phyloP scores from a whole-genome alignment of 495 filamentous ascomycete genomes.

The Chlorociboria aeruginascens region DNA sequence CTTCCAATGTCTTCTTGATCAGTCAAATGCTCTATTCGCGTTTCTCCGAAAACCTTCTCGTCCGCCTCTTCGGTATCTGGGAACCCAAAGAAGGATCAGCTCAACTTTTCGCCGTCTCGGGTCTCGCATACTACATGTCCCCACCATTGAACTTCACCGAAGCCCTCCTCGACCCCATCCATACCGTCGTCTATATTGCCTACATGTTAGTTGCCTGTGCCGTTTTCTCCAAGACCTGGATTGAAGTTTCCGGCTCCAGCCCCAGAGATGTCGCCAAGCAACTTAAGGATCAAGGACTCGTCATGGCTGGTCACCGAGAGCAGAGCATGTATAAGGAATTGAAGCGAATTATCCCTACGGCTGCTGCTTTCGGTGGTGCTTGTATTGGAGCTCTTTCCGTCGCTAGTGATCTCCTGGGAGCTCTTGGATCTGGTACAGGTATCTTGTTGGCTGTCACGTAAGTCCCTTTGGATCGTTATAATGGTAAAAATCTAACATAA shows the following conservation, averaged over 20 bases:
- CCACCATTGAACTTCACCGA: conserved; percentile 96
- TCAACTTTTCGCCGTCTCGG: conserved; percentile 84
- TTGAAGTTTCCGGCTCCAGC: conserved; percentile 95
- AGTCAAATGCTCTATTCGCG: conserved; percentile 98
- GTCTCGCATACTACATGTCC: conserved; percentile 98
- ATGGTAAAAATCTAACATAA: conserved; percentile 18
- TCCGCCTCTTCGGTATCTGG: conserved; percentile 95
- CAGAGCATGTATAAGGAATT: conserved; percentile 99
- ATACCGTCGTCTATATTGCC: conserved; percentile 87
- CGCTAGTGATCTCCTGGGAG: conserved; percentile 88
- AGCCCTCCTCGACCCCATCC: conserved; percentile 88
- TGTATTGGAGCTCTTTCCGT: conserved; percentile 98
- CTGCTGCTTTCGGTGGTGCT: conserved; percentile 95
- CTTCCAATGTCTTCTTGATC: conserved; percentile 97
- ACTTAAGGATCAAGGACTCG: conserved; percentile 97
- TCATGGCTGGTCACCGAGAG: conserved; percentile 99
- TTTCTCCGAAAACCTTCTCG: conserved; percentile 96
- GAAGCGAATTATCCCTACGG: conserved; percentile 97
- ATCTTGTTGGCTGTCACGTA: conserved; percentile 97
- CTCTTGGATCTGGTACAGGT: conserved; percentile 93
- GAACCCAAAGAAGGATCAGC: conserved; percentile 92
- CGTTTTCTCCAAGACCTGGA: conserved; percentile 99
- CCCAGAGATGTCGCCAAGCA: conserved; percentile 99
- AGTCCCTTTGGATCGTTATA: conserved; percentile 30
- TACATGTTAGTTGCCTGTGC: conserved; percentile 98